These are phyloP conservation scores for Coemansia umbellata DNA, from an alignment of 192 early-diverging fungal species.

Conservation along the genomic window DNA sequence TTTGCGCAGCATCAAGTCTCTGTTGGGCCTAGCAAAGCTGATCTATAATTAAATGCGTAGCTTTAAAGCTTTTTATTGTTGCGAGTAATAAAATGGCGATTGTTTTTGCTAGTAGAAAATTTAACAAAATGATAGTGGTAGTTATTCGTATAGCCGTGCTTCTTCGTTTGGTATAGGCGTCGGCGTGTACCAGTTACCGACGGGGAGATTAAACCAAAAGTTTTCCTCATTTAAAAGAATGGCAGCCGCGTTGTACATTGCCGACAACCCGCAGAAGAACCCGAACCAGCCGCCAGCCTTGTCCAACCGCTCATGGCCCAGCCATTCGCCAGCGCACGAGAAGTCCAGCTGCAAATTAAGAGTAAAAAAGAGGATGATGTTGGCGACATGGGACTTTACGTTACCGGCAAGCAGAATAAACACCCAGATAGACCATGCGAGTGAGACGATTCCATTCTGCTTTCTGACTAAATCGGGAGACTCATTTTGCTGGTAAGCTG, in stretches of 20 bases:
- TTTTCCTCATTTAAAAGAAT: slow-evolving; percentile 48
- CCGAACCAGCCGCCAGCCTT: slow-evolving; percentile 47
- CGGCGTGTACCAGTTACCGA: slow-evolving; percentile 50
- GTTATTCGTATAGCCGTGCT: neutral
- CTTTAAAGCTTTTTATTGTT: no score
- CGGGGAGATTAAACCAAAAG: slow-evolving; percentile 50
- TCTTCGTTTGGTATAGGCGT: slow-evolving; percentile 7
- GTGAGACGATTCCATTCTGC: slow-evolving; percentile 27
- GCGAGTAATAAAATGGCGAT: neutral
- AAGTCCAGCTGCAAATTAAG: slow-evolving; percentile 41
- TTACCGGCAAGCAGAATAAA: slow-evolving; percentile 41
- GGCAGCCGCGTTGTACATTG: slow-evolving; percentile 45
- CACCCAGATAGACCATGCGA: slow-evolving; percentile 48
- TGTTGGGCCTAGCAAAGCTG: no score
- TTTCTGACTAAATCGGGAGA: slow-evolving; percentile 16
- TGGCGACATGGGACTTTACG: slow-evolving; percentile 40
- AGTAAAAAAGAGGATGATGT: slow-evolving; percentile 36
- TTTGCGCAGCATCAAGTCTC: no score
- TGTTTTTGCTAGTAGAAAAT: neutral
- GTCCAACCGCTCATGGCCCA: slow-evolving; percentile 9
- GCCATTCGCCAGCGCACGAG: slow-evolving; percentile 31
- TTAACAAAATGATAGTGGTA: no score
- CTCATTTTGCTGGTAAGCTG: slow-evolving; percentile 29
- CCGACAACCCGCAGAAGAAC: slow-evolving; percentile 48
- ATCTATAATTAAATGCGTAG: no score